Percentiles rank a stretch among this genome's conserved stretches.
phyloP scores from a whole-genome alignment of 2,329 filamentous ascomycete genomes.

The Diplodia mutila region DNA sequence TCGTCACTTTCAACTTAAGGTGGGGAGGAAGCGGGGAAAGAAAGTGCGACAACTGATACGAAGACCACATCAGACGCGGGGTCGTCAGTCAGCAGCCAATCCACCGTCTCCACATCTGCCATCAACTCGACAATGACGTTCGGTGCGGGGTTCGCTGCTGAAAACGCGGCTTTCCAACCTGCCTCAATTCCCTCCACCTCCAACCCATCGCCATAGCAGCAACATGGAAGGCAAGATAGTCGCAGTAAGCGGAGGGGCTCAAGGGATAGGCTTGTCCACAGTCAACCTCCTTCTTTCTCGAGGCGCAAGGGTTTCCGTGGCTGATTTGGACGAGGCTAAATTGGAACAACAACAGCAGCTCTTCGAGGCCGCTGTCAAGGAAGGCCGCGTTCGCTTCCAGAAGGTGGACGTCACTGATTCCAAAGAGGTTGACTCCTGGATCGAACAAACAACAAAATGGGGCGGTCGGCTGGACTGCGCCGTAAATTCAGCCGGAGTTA shows the following conservation, averaged over 20 bases:
- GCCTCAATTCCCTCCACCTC: background rate
- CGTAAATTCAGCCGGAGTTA: slow-evolving; percentile 49
- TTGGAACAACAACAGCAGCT: slow-evolving; percentile 20
- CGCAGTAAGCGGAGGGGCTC: slow-evolving; percentile 42
- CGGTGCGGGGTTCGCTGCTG: slow-evolving; percentile 1
- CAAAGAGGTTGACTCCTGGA: slow-evolving; percentile 43
- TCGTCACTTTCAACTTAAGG: no score
- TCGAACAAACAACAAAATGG: slow-evolving; percentile 36
- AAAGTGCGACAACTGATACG: background rate
- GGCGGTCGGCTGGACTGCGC: slow-evolving; percentile 45
- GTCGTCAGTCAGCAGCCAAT: background rate
- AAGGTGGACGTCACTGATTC: slow-evolving; percentile 40
- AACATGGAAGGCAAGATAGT: slow-evolving; percentile 30
- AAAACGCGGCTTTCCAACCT: background rate
- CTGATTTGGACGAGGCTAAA: slow-evolving; percentile 40
- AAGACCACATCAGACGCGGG: background rate
- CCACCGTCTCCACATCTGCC: background rate
- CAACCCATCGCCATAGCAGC: background rate
- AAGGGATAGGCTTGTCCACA: slow-evolving; percentile 46
- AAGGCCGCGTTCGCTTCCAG: slow-evolving; percentile 19
- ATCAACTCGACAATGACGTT: background rate
- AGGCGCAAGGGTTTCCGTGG: slow-evolving; percentile 46
- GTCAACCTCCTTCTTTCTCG: slow-evolving; percentile 38
- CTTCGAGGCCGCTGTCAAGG: slow-evolving; percentile 18
- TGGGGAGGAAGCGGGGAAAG: background rate